These are phyloP conservation scores for Didymella lethalis DNA, from an alignment of 2,329 filamentous ascomycete species.

Conservation along the genomic window DNA sequence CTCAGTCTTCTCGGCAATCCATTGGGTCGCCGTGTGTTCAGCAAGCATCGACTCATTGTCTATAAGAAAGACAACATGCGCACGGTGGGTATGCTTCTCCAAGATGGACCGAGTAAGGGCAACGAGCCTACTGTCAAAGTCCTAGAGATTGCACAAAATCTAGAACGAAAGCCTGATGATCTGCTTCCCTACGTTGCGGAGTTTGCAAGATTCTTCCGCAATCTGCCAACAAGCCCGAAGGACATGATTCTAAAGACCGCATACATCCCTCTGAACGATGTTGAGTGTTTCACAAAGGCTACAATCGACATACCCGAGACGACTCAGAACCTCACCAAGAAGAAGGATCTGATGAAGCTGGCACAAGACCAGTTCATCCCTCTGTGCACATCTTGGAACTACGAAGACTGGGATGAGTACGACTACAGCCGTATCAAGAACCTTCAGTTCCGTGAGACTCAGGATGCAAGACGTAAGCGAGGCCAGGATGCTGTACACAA, in stretches of 20 bases:
- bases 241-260: slow-evolving; percentile 73
- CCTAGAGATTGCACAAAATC: slow-evolving; percentile 75
- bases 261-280: slow-evolving; percentile 75
- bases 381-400: slow-evolving; percentile 77
- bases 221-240: slow-evolving; percentile 70
- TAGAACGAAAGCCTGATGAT: slow-evolving; percentile 80
- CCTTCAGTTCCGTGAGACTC: slow-evolving; percentile 78
- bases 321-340: slow-evolving; percentile 54
- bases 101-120: slow-evolving; percentile 75
- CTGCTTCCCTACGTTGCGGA: slow-evolving; percentile 80
- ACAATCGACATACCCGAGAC: slow-evolving; percentile 61
- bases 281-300: slow-evolving; percentile 85
- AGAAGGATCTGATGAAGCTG: slow-evolving; percentile 62
- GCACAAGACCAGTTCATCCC: slow-evolving; percentile 74
- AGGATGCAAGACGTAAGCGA: slow-evolving; percentile 73
- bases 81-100: slow-evolving; percentile 79
- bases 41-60: slow-evolving; percentile 77
- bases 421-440: slow-evolving; percentile 85
- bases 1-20: slow-evolving; percentile 79
- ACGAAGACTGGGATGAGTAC: slow-evolving; percentile 80
- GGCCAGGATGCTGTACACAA: slow-evolving; percentile 69
- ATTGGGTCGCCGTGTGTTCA: slow-evolving; percentile 80
- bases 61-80: slow-evolving; percentile 84
- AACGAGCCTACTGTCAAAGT: slow-evolving; percentile 76
- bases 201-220: slow-evolving; percentile 73